These are phyloP conservation scores for Nemophila menziesii DNA, from an alignment of 257 asterid genomes.

Conservation along the genomic window DNA sequence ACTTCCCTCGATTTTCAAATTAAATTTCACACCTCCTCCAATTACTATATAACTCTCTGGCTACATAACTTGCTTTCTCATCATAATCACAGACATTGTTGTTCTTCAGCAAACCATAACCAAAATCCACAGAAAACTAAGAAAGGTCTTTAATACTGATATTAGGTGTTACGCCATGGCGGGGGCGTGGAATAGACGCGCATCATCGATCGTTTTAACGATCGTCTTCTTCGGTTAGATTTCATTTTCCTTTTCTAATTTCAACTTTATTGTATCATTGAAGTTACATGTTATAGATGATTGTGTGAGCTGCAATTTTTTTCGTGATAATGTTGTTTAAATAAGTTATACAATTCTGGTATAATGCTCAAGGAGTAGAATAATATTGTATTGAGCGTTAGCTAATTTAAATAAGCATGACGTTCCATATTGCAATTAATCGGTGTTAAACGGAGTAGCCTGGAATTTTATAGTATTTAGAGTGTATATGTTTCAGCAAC, in stretches of 20 bases:
- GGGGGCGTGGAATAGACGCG: constrained; percentile 37
- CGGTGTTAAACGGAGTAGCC: too few relatives aligned
- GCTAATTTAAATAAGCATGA: too few relatives aligned
- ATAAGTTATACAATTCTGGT: background rate
- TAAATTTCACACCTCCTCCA: background rate
- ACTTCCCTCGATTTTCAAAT: constrained; percentile 3
- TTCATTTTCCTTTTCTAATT: background rate
- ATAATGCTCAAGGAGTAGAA: background rate
- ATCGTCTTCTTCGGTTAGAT: constrained; percentile 46
- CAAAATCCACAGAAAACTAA: background rate
- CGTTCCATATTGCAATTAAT: too few relatives aligned
- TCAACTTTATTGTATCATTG: background rate
- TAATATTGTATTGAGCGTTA: background rate
- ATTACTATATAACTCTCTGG: background rate
- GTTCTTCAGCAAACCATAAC: background rate
- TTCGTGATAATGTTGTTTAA: background rate
- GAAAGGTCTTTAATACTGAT: background rate
- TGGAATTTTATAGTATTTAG: too few relatives aligned
- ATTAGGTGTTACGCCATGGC: constrained; percentile 40
- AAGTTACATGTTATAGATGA: background rate
- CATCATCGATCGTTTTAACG: constrained; percentile 32
- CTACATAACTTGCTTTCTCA: background rate
- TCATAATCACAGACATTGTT: too few relatives aligned
- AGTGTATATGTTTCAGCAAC: too few relatives aligned
- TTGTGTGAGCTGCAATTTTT: too few relatives aligned